phyloP scores from a whole-genome alignment of 768 basidiomycete genomes.

The Leccinum incarnatum region DNA sequence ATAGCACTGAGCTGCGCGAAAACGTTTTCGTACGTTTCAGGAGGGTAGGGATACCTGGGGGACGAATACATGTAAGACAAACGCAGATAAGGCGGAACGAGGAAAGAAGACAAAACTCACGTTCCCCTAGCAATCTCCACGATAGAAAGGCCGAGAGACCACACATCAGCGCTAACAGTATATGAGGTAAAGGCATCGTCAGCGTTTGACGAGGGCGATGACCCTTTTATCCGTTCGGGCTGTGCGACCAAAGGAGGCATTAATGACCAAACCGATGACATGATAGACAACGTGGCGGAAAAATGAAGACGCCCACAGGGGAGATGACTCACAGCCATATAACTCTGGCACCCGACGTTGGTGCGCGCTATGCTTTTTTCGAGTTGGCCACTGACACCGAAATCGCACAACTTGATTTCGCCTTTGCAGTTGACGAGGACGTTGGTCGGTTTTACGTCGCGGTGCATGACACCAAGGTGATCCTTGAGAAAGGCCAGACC shows the following conservation, averaged over 20 bases:
- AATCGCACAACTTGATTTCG: slow-evolving; percentile 93
- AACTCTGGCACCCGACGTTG: slow-evolving; percentile 97
- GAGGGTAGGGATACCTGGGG: slow-evolving; percentile 84
- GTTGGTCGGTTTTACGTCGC: slow-evolving; percentile 92
- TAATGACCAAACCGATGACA: background rate
- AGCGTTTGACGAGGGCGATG: slow-evolving; percentile 48
- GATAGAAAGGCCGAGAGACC: slow-evolving; percentile 93
- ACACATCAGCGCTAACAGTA: slow-evolving; percentile 95
- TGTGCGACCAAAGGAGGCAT: slow-evolving; percentile 27
- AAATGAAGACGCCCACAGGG: slow-evolving; percentile 1
- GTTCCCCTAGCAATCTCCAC: slow-evolving; percentile 88
- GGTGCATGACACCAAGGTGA: slow-evolving; percentile 82
- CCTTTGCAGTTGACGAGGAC: slow-evolving; percentile 88
- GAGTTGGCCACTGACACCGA: slow-evolving; percentile 97
- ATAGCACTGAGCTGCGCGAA: slow-evolving; percentile 98
- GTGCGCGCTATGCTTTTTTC: slow-evolving; percentile 97
- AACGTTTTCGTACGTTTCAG: slow-evolving; percentile 95
- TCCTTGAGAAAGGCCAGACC: slow-evolving; percentile 97
- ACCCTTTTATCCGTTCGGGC: slow-evolving; percentile 97
- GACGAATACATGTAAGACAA: slow-evolving; percentile 2
- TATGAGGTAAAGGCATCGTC: slow-evolving; percentile 53
- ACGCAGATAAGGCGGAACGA: background rate
- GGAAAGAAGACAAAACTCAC: slow-evolving; percentile 15
- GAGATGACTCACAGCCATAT: slow-evolving; percentile 82
- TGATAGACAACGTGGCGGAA: slow-evolving; percentile 1